These are phyloP conservation scores for Scenedesmus sp. DNA, from an alignment of 163 green algal species.

Conservation along the genomic window DNA sequence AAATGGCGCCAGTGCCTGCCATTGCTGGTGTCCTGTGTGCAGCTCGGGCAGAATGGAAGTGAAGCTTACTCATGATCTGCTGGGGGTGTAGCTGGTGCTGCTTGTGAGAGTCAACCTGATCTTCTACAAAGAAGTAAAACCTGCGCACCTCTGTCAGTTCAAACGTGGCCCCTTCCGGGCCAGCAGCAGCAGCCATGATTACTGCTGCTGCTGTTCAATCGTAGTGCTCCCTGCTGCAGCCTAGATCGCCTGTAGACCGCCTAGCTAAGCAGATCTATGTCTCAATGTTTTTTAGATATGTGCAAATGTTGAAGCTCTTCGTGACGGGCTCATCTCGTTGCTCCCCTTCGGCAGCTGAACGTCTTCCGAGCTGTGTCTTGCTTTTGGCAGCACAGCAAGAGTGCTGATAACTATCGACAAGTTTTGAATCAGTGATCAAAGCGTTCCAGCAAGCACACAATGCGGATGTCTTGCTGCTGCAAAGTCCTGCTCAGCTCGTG, in stretches of 20 bases:
- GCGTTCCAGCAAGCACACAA: neutral
- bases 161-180: constrained; percentile 29
- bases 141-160: constrained; percentile 48
- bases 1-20: neutral
- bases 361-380: neutral
- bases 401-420: too few species aligned
- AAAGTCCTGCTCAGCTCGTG: neutral
- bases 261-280: neutral
- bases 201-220: neutral
- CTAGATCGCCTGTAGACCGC: neutral
- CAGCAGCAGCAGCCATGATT: constrained; percentile 31
- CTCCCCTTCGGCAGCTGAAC: neutral
- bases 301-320: neutral
- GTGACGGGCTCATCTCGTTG: neutral
- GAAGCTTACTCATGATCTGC: too few species aligned
- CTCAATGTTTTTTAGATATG: neutral
- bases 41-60: too few species aligned
- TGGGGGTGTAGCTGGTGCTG: neutral
- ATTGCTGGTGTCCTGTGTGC: neutral
- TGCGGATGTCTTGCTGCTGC: too few species aligned
- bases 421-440: neutral
- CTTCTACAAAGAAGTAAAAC: neutral
- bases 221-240: neutral
- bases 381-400: neutral
- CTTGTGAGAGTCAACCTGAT: neutral